Evolutionary conservation across 768 basidiomycete species (phyloP).

Genomic region (Trametes cingulata): DNA sequence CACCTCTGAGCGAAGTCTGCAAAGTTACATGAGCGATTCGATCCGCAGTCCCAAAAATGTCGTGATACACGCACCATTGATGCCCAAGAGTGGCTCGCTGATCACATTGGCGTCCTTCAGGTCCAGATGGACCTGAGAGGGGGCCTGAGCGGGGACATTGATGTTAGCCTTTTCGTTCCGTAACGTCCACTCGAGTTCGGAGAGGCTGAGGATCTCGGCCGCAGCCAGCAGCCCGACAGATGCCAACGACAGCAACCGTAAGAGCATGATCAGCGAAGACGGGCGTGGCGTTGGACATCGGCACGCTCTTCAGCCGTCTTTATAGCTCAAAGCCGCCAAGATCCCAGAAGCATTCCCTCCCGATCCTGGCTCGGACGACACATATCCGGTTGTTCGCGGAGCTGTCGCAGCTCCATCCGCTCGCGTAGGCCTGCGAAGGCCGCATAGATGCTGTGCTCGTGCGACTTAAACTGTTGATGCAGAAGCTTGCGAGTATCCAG

Average conservation of each 20-base stretch:
- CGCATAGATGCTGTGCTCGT: too few species aligned
- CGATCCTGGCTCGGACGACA: too few species aligned
- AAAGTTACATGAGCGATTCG: too few species aligned
- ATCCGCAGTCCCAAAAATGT: neutral
- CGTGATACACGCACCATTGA: constrained; percentile 43
- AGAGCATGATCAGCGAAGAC: neutral
- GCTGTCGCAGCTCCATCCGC: too few species aligned
- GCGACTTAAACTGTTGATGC: too few species aligned
- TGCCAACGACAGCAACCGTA: neutral
- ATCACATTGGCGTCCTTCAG: constrained; percentile 52
- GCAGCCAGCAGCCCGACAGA: neutral
- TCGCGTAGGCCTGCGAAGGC: too few species aligned
- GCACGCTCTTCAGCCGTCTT: neutral
- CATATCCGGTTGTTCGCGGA: too few species aligned
- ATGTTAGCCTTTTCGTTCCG: constrained; percentile 54
- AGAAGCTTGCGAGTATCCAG: too few species aligned
- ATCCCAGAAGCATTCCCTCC: too few species aligned
- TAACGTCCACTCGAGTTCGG: constrained; percentile 52
- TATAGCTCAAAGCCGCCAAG: too few species aligned
- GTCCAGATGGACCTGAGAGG: constrained; percentile 57
- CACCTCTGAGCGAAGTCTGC: constrained; percentile 56
- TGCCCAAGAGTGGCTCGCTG: constrained; percentile 51
- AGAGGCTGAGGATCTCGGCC: constrained; percentile 39
- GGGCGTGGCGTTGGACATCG: neutral
- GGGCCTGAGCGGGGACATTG: constrained; percentile 47